Evolutionary conservation across 2,329 filamentous ascomycete species (phyloP), one percentile per base, ranked within the genome.

Genomic region (Hypoxylon sp.): DNA sequence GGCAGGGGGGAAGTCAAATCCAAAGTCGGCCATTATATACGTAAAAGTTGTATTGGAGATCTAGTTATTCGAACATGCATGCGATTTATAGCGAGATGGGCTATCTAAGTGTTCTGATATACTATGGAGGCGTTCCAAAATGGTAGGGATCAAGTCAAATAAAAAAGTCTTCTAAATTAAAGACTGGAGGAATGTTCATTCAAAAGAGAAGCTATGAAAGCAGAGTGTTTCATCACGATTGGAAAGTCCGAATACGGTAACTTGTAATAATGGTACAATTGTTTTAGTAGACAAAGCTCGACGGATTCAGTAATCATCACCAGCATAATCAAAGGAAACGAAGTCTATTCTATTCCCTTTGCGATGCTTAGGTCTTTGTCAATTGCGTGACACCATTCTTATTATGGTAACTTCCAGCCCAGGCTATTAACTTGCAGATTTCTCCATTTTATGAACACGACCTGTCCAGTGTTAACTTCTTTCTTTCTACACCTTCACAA

Each of bases 271-370:
- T 50, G 44, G 1, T 17, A 2, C 44, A 37, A 24, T 21, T 27
- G 15, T 47, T 39, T 6, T 10, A 2, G 6, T 19, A 55, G 48
- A 67, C 59, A 67, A 67, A 67, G 65, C 31, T 6, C 21, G 54
- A 63, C 55, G 55, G 21, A 60, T 67, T 57, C 55, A 42, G 59
- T 11, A 10, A n/a, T n/a, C 1, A 51, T 10, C 21, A 27, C 2
- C 11, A 27, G 15, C 11, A n/a, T 3, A 7, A 47, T 15, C 35
- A 55, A 35, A n/a, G 15, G 44, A 44, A 27, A 44, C 17, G 17
- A 46, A 31, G 31, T 37, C 17, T 29, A 6, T 52, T 15, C 15
- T 35, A 42, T 13, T n/a, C 10, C 11, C 35, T 24, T 55, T 15
- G 21, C 27, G 11, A 24, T 35, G 17, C n/a, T 3, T 57, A 39